Conservation (phyloP, 306 rosid genomes). For the Quercus suber region DNA sequence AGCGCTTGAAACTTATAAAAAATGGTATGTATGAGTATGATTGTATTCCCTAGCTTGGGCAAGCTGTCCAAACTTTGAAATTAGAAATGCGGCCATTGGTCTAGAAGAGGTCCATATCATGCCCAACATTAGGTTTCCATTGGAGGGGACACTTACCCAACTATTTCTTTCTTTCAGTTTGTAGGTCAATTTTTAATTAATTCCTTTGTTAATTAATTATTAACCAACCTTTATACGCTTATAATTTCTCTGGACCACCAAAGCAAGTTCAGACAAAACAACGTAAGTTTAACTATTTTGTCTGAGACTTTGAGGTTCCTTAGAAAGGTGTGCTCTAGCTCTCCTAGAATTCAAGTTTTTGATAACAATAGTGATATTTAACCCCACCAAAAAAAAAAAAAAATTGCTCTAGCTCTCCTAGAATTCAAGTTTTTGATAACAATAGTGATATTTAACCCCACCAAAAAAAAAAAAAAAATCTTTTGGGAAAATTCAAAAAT, state of each 20-base stretch:
- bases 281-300: conserved; percentile 25
- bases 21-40: no score
- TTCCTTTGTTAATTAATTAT: neutral
- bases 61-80: neutral
- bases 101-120: conserved; percentile 21
- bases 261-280: conserved; percentile 7
- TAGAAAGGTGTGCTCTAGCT: conserved; percentile 13
- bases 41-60: neutral
- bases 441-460: neutral
- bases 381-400: no score
- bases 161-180: conserved; percentile 8
- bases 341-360: conserved; percentile 9
- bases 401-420: conserved; percentile 5
- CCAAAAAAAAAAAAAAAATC: no score
- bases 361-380: neutral
- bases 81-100: conserved; percentile 15
- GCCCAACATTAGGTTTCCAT: conserved; percentile 57
- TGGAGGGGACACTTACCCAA: conserved; percentile 45
- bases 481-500: no score
- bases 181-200: neutral
- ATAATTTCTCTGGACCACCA: neutral
- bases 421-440: neutral
- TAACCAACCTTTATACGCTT: neutral
- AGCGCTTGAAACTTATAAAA: neutral
- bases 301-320: neutral